A percentile compares a stretch with the other conserved stretches of the same genome.
Conservation (phyloP, 306 rosid species). For the Mimosa bimucronata region DNA sequence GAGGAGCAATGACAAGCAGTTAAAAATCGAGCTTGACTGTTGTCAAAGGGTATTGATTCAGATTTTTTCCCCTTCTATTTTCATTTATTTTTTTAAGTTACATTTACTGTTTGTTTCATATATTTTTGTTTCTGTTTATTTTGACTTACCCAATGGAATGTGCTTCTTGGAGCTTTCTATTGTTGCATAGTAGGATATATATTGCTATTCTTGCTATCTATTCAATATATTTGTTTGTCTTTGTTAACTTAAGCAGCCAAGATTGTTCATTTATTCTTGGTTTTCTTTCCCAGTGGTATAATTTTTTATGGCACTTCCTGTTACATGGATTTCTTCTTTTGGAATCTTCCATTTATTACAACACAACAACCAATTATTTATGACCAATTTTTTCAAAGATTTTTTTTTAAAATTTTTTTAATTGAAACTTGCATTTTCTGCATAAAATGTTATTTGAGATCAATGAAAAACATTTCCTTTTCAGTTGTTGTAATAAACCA, state of each 20-base stretch:
- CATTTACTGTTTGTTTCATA: slow-evolving; percentile 16
- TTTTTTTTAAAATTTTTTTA: background rate
- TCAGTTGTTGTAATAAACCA: slow-evolving; percentile 8
- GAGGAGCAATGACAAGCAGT: slow-evolving; percentile 98
- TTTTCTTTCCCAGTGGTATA: background rate
- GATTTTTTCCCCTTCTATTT: slow-evolving; percentile 2
- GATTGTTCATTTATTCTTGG: background rate
- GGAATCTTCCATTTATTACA: slow-evolving; percentile 1
- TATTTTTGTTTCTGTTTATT: background rate
- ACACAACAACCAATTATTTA: background rate
- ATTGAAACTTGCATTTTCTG: background rate
- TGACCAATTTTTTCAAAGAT: background rate
- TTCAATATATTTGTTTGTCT: background rate
- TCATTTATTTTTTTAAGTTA: background rate
- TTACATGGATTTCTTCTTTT: slow-evolving; percentile 11
- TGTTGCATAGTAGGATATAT: background rate
- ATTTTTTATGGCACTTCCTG: slow-evolving; percentile 11
- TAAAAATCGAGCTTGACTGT: slow-evolving; percentile 84
- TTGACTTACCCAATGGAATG: background rate
- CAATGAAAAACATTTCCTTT: slow-evolving; percentile 10
- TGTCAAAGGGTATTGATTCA: slow-evolving; percentile 70
- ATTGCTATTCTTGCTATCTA: background rate
- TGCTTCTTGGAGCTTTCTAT: background rate
- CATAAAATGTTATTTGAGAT: background rate
- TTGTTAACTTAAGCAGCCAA: background rate